Evolutionary conservation across 1,139 yeast species (phyloP).

Genomic region (Insectozyma bohioensis): DNA sequence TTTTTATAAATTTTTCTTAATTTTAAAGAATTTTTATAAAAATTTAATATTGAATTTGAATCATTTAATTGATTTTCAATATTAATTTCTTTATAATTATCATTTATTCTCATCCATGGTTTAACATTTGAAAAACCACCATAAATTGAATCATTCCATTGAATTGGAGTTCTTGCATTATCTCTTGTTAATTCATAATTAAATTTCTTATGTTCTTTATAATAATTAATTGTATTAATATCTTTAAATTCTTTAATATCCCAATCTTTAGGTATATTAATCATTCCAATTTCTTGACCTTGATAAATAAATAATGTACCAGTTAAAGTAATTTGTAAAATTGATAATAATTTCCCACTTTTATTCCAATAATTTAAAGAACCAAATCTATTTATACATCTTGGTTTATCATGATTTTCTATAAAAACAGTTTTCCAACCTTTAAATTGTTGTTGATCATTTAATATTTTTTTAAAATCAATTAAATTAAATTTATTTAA

Average conservation of each 20-base stretch:
- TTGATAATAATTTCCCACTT: conserved; percentile 44
- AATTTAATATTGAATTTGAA: conserved; percentile 43
- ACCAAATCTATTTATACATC: conserved; percentile 41
- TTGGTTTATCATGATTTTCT: conserved; percentile 55
- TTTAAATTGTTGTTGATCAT: conserved; percentile 24
- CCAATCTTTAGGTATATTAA: conserved; percentile 47
- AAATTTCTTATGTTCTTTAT: conserved; percentile 29
- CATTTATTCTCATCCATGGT: conserved; percentile 59
- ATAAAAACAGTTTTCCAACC: conserved; percentile 61
- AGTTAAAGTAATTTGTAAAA: conserved; percentile 46
- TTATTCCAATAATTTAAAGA: conserved; percentile 35
- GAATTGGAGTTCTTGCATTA: conserved; percentile 58
- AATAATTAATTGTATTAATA: conserved; percentile 46
- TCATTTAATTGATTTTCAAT: conserved; percentile 49
- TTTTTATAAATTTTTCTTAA: conserved; percentile 47
- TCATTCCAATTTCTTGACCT: conserved; percentile 62
- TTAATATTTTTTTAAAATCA: conserved; percentile 44
- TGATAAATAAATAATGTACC: conserved; percentile 60
- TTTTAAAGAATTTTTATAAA: conserved; percentile 43
- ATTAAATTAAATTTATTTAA: conserved; percentile 32
- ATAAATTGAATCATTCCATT: conserved; percentile 46
- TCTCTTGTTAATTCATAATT: conserved; percentile 45
- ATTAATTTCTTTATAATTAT: conserved; percentile 48
- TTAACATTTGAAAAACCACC: conserved; percentile 52
- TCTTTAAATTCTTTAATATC: conserved; percentile 51